Evolutionary conservation across 306 rosid species (phyloP).

Genomic region (Ammopiptanthus mongolicus): DNA sequence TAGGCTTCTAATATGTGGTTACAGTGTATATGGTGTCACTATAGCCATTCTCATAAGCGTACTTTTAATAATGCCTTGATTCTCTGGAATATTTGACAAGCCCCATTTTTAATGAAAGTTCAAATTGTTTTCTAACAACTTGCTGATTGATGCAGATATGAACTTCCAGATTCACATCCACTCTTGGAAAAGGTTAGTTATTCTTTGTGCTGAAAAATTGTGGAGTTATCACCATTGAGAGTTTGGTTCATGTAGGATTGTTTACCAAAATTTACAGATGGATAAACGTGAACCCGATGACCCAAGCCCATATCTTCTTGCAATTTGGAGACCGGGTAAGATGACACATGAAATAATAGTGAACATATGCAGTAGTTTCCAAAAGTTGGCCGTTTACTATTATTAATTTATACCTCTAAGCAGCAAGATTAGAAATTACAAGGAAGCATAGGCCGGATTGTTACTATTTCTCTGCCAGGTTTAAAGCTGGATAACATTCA

Average conservation of each 20-base stretch:
- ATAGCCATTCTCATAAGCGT: background rate
- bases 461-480: background rate
- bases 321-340: constrained; percentile 95
- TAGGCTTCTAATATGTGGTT: too few species aligned
- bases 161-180: constrained; percentile 95
- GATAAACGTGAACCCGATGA: constrained; percentile 83
- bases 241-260: constrained; percentile 7
- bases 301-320: constrained; percentile 96
- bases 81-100: background rate
- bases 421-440: constrained; percentile 2
- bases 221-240: constrained; percentile 7
- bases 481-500: background rate
- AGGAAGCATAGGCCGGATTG: background rate
- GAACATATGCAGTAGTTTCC: background rate
- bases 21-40: background rate
- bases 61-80: background rate
- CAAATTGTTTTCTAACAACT: constrained; percentile 21
- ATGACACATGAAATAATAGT: background rate
- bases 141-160: constrained; percentile 64
- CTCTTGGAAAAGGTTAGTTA: constrained; percentile 65
- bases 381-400: background rate
- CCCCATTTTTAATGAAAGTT: constrained; percentile 16
- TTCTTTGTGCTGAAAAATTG: constrained; percentile 5
- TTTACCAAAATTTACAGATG: constrained; percentile 51
- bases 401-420: background rate